These are phyloP conservation scores for Zymoseptoria passerinii DNA, from an alignment of 2,329 filamentous ascomycete genomes.

Conservation along the genomic window DNA sequence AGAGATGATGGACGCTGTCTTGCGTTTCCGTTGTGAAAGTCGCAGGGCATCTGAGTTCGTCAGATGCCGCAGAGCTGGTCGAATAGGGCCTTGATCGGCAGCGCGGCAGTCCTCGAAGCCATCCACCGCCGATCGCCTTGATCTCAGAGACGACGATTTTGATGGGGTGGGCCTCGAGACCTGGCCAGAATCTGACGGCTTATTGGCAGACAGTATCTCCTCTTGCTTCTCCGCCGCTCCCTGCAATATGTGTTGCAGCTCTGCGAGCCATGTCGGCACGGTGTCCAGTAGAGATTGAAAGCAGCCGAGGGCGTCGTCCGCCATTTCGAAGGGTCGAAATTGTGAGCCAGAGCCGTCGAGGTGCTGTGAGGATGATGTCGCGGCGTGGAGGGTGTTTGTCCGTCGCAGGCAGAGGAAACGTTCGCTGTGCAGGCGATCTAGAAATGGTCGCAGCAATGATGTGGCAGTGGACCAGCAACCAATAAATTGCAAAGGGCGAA, in stretches of 20 bases:
- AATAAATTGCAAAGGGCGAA: not conserved
- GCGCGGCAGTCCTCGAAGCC: not conserved
- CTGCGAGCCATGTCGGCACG: constrained; percentile 27
- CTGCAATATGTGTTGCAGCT: constrained; percentile 24
- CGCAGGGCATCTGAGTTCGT: constrained; percentile 23
- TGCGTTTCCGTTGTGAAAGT: constrained; percentile 34
- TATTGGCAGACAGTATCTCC: constrained; percentile 20
- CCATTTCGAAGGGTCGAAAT: constrained; percentile 16
- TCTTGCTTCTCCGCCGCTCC: constrained; percentile 20
- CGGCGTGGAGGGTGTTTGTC: not conserved
- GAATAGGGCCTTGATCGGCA: constrained; percentile 4
- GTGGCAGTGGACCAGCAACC: not conserved
- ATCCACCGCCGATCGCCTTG: constrained; percentile 7
- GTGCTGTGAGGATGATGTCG: not conserved
- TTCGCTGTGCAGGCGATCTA: not conserved
- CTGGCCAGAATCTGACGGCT: constrained; percentile 8
- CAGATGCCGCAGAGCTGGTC: constrained; percentile 20
- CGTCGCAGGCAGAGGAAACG: not conserved
- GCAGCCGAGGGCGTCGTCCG: constrained; percentile 24
- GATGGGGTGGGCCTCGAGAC: not conserved
- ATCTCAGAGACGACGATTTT: constrained; percentile 17
- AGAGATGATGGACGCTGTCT: constrained; percentile 36
- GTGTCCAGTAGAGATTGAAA: constrained; percentile 24
- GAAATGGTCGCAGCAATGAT: not conserved
- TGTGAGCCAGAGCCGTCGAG: not conserved